Evolutionary conservation across 495 filamentous ascomycete genomes (phyloP).

Genomic region (Glarea lozoyensis): DNA sequence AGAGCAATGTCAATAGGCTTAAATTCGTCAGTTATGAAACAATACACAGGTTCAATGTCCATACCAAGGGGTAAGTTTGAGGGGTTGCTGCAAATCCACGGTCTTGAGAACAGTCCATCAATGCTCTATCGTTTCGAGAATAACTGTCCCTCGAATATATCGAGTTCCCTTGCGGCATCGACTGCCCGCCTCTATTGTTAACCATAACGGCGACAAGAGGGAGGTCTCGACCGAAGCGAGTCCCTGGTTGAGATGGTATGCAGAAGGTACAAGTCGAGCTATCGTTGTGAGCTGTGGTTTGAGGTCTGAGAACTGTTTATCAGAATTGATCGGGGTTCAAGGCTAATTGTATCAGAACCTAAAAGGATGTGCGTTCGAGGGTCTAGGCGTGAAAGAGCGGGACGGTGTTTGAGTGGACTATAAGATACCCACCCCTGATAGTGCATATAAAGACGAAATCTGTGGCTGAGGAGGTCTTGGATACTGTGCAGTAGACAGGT

Average conservation of each 20-base stretch:
- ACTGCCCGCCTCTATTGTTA: background rate
- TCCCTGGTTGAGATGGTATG: no score
- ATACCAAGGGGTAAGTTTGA: slow-evolving; percentile 7
- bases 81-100: background rate
- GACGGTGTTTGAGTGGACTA: slow-evolving; percentile 3
- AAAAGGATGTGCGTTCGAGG: background rate
- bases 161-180: slow-evolving; percentile 7
- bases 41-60: slow-evolving; percentile 1
- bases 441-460: background rate
- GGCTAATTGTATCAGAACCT: slow-evolving; percentile 12
- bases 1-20: slow-evolving; percentile 14
- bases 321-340: background rate
- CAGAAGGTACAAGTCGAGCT: slow-evolving; percentile 19
- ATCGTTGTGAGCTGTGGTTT: slow-evolving; percentile 17
- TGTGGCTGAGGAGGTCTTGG: slow-evolving; percentile 5
- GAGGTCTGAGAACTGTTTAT: background rate
- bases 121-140: slow-evolving; percentile 10
- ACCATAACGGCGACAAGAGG: slow-evolving; percentile 13
- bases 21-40: no score
- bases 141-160: slow-evolving; percentile 8
- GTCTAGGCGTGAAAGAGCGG: background rate
- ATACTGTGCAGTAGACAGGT: background rate
- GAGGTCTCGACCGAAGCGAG: no score
- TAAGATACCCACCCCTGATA: background rate
- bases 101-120: slow-evolving; percentile 6